phyloP scores from a whole-genome alignment of 805 yeast genomes.

The Naumovozyma baii region DNA sequence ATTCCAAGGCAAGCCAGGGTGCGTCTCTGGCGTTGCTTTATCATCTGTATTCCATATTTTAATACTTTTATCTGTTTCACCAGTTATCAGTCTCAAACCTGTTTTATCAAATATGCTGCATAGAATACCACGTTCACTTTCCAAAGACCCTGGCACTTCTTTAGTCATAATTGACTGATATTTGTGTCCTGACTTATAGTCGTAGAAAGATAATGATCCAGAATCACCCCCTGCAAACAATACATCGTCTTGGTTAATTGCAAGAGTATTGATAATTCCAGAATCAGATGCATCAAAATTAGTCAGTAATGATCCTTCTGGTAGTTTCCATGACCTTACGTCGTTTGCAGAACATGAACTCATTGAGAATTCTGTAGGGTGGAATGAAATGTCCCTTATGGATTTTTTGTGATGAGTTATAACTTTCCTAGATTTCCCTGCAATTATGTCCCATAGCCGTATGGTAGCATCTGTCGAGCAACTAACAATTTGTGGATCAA shows the following conservation, averaged over 20 bases:
- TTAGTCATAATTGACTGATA: conserved; percentile 46
- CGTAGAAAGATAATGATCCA: conserved; percentile 69
- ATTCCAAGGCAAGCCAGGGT: conserved; percentile 29
- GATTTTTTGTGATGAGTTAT: conserved; percentile 80
- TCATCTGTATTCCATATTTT: conserved; percentile 56
- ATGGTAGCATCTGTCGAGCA: conserved; percentile 80
- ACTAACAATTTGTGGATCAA: conserved; percentile 79
- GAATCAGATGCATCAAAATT: conserved; percentile 33
- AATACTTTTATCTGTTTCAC: conserved; percentile 83
- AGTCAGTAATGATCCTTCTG: conserved; percentile 64
- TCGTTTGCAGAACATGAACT: conserved; percentile 76
- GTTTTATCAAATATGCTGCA: conserved; percentile 68
- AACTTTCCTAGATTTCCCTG: conserved; percentile 60
- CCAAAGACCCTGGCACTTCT: conserved; percentile 61
- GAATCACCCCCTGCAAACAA: conserved; percentile 78
- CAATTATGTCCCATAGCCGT: conserved; percentile 77
- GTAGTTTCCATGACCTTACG: conserved; percentile 73
- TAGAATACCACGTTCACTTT: conserved; percentile 57
- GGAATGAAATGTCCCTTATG: conserved; percentile 61
- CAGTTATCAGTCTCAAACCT: conserved; percentile 73
- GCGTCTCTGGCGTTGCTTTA: conserved; percentile 22
- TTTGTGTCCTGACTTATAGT: conserved; percentile 61
- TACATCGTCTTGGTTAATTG: conserved; percentile 51
- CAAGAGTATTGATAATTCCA: conserved; percentile 56
- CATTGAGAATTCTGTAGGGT: conserved; percentile 63